Evolutionary conservation across 2,329 filamentous ascomycete genomes (phyloP), one percentile per base, ranked within the genome.

Genomic region (Clonostachys chloroleuca): DNA sequence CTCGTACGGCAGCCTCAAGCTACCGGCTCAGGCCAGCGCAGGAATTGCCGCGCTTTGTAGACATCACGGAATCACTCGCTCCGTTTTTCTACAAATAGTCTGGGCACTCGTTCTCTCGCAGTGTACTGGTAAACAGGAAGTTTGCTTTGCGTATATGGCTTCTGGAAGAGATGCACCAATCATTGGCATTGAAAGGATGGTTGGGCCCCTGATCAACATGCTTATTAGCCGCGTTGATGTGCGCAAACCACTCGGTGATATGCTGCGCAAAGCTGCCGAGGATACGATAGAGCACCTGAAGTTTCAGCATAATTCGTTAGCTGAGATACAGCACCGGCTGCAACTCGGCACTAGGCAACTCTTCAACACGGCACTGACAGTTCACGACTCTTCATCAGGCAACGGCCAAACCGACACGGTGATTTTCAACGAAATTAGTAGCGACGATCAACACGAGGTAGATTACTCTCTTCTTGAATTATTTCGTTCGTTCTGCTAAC

Each of bases 131-230:
- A 59, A 63, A 1, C 61, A 64, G 4, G 70, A 77, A 39, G 68
- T 80, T 0, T 75, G 71, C 34, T 81, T 81, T 50, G 78, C 78
- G 2, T 75, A 79, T 47, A 67, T 80, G 0, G 59, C 76, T 5
- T 76, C 74, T 0, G 78, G 78, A 2, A 66, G 79, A n/a, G 77
- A 81, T 49, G 66, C 73, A 5, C 69, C 74, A 1, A 61, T 81
- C 1, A 59, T 65, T 4, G 67, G 69, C 1, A 72, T 80, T 12
- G 65, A 73, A 3, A 63, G 71, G 4, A 69, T 75, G 2, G 67
- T 76, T 12, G 78, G 79, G 0, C 66, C 70, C 10, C 75, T 80
- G 43, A 74, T 81, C 49, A 80, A 78, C 46, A 78, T 80, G 69
- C 65, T 81, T 3, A 71, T 77, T 41, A 77, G 70, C 48, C 68